Percentiles rank a stretch among this genome's conserved stretches.
Conservation (phyloP, 768 basidiomycete species). For the Rossbeevera mucosa region DNA sequence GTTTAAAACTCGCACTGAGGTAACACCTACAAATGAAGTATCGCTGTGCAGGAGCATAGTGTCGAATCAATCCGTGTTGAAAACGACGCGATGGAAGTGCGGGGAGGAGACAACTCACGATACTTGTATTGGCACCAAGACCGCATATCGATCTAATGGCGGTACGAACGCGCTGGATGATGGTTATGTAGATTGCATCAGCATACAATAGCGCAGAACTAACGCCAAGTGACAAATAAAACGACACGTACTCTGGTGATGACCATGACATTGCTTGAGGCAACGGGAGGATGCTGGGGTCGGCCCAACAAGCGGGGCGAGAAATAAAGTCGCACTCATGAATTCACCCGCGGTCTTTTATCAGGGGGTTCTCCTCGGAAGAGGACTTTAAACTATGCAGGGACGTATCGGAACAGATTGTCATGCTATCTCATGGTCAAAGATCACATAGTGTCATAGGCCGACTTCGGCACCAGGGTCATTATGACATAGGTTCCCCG, state of each 20-base stretch:
- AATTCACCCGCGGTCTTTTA: neutral
- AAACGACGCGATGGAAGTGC: neutral
- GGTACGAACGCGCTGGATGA: neutral
- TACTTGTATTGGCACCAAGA: slow-evolving; percentile 4
- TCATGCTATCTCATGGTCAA: neutral
- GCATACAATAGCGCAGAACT: neutral
- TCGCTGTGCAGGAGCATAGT: neutral
- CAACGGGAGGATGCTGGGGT: too few species aligned
- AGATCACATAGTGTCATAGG: neutral
- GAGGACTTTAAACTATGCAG: neutral
- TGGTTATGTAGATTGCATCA: neutral
- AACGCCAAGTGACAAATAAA: neutral
- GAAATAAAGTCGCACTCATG: neutral
- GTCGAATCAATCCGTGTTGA: neutral
- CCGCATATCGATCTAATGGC: neutral
- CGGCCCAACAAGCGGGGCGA: neutral
- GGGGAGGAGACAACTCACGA: slow-evolving; percentile 2
- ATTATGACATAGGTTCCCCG: neutral
- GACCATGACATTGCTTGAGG: neutral
- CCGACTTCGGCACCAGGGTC: neutral
- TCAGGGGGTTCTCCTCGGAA: neutral
- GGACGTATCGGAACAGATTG: neutral
- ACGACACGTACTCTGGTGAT: neutral
- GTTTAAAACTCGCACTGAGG: neutral
- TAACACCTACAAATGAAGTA: slow-evolving; percentile 3